Conservation (phyloP, 1,139 yeast species). For the Keqinozyma sinolaborantium region DNA sequence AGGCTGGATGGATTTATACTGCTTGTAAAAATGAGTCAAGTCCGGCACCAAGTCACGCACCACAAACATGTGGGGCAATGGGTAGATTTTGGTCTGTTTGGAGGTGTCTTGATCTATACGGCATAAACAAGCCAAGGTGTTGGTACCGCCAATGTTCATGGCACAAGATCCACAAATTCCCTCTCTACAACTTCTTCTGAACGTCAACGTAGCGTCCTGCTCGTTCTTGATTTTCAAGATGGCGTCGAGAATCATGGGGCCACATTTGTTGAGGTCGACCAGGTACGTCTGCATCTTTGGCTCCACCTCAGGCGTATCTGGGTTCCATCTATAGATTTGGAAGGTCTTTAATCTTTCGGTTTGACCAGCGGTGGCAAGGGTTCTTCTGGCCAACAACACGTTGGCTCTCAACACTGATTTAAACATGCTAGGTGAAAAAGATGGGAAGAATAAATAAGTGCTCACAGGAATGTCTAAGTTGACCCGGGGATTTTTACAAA, state of each 20-base stretch:
- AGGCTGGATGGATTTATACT: constrained; percentile 97
- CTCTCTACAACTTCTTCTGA: constrained; percentile 98
- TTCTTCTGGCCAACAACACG: constrained; percentile 16
- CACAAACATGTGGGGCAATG: constrained; percentile 97
- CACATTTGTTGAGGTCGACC: constrained; percentile 85
- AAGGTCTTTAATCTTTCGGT: constrained; percentile 71
- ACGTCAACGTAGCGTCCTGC: constrained; percentile 91
- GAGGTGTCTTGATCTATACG: constrained; percentile 78
- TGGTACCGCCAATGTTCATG: constrained; percentile 97
- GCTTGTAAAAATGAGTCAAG: constrained; percentile 95
- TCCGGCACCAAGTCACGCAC: constrained; percentile 98
- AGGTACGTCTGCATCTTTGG: constrained; percentile 83
- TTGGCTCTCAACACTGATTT: constrained; percentile 6
- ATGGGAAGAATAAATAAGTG: constrained; percentile 3
- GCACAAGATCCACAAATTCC: constrained; percentile 99
- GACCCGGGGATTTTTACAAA: constrained; percentile 8
- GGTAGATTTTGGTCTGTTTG: constrained; percentile 85
- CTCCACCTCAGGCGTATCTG: constrained; percentile 92
- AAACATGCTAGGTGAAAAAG: constrained; percentile 5
- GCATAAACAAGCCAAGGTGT: constrained; percentile 95
- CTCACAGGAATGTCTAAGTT: constrained; percentile 1
- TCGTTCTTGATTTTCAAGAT: constrained; percentile 91
- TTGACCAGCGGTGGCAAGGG: constrained; percentile 38
- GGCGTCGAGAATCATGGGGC: constrained; percentile 98
- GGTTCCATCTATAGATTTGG: constrained; percentile 97